A percentile compares a stretch with the other conserved stretches of the same genome.
These are phyloP conservation scores for Fusarium equiseti DNA, from an alignment of 2,329 filamentous ascomycete genomes.

Conservation along the genomic window DNA sequence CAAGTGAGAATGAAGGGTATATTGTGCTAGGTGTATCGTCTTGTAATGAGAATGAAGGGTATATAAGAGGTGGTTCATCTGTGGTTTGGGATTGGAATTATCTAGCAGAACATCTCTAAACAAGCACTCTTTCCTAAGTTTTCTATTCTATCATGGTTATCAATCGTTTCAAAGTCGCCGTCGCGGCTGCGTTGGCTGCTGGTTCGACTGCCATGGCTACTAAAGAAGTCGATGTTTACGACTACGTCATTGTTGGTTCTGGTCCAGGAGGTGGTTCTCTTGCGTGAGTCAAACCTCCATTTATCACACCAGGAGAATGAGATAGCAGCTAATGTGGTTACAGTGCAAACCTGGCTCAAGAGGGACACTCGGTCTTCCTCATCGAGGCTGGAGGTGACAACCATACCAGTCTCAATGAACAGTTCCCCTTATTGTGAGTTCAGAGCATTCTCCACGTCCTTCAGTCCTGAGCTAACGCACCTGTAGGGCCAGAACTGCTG, in stretches of 20 bases:
- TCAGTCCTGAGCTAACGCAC: too few species aligned
- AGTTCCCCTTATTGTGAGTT: not conserved
- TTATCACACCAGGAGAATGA: rapidly evolving
- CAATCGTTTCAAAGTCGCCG: not conserved
- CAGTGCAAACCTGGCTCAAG: conserved; percentile 5
- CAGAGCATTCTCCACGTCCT: rapidly evolving
- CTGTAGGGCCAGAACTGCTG: not conserved
- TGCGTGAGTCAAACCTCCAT: not conserved
- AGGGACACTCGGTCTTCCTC: conserved; percentile 8
- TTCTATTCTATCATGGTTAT: not conserved
- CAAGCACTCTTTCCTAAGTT: too few species aligned
- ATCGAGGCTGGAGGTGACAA: conserved; percentile 18
- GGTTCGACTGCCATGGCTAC: not conserved
- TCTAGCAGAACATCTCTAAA: not conserved
- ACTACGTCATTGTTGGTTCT: conserved; percentile 10
- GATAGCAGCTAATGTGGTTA: rapidly evolving
- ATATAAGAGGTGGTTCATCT: not conserved
- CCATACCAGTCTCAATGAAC: not conserved
- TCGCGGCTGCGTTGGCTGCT: not conserved
- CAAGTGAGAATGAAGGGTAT: not conserved
- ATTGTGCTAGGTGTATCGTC: not conserved
- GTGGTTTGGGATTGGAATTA: not conserved
- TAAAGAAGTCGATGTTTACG: not conserved
- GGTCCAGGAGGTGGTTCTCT: conserved; percentile 11
- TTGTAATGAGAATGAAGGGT: rapidly evolving